Conservation (phyloP, 1,139 yeast genomes). For the Blastobotrys persicus region DNA sequence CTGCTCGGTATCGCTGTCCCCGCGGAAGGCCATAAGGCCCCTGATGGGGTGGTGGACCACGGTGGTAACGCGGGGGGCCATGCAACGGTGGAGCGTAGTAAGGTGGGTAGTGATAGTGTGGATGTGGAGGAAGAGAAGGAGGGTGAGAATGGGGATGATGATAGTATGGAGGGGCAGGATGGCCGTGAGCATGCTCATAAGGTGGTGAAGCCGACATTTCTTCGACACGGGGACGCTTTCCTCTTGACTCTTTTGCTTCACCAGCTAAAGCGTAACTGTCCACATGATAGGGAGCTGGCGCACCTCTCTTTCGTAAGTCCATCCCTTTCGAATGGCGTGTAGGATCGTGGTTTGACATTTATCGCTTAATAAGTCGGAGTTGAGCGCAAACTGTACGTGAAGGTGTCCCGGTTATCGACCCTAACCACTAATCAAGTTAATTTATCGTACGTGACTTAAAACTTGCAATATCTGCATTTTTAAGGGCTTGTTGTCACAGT, state of each 20-base stretch:
- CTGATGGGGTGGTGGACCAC: not conserved
- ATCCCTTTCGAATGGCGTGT: not conserved
- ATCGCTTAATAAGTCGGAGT: not conserved
- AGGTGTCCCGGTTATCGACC: no score
- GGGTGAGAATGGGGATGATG: conserved; percentile 4
- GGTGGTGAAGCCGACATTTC: not conserved
- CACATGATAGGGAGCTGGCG: conserved; percentile 7
- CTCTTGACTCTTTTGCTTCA: not conserved
- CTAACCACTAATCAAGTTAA: not conserved
- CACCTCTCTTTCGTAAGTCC: not conserved
- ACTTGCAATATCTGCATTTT: no score
- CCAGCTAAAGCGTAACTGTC: conserved; percentile 1
- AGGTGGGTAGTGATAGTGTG: not conserved
- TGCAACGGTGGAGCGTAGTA: not conserved
- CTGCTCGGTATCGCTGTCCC: not conserved
- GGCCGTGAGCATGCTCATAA: not conserved
- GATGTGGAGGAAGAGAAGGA: conserved; percentile 4
- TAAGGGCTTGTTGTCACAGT: not conserved
- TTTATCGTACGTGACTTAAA: not conserved
- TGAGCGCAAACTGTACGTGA: no score
- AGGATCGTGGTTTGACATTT: not conserved
- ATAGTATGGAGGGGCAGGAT: not conserved
- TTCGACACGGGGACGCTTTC: conserved; percentile 2
- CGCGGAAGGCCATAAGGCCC: no score
- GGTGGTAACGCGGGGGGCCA: not conserved